Conservation (phyloP, 2,329 filamentous ascomycete species). For the Penicillium sp. region DNA sequence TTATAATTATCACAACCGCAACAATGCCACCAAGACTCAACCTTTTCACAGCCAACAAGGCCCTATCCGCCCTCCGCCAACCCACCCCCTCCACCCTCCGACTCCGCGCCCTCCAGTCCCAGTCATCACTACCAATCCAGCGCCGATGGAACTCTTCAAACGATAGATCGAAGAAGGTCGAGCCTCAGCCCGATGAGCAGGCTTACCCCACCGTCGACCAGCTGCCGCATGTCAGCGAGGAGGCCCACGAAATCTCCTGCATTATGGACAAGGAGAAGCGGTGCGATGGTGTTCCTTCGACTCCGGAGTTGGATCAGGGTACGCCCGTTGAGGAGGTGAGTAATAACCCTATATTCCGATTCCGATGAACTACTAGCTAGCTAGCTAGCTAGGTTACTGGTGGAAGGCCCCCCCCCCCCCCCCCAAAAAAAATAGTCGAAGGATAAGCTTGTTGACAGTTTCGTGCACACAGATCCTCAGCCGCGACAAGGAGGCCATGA, state of each 20-base stretch:
- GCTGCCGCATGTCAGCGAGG: constrained; percentile 61
- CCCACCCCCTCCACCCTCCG: constrained; percentile 25
- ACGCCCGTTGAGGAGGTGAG: constrained; percentile 64
- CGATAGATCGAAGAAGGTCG: constrained; percentile 27
- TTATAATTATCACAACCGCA: constrained; percentile 8
- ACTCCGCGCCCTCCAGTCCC: constrained; percentile 18
- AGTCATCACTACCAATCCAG: constrained; percentile 19
- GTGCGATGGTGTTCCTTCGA: constrained; percentile 42
- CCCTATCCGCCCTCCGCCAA: constrained; percentile 33
- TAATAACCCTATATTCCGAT: background rate
- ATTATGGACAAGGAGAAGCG: constrained; percentile 49
- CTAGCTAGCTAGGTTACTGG: too few species aligned
- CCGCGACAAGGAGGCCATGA: constrained; percentile 58
- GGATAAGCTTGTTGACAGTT: background rate
- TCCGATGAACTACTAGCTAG: too few species aligned
- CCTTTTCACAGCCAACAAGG: constrained; percentile 41
- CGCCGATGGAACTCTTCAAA: constrained; percentile 38
- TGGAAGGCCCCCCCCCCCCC: too few species aligned
- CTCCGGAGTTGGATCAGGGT: constrained; percentile 61
- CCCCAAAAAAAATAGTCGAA: too few species aligned
- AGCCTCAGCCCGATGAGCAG: constrained; percentile 25
- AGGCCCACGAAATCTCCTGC: constrained; percentile 58
- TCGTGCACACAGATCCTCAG: constrained; percentile 55
- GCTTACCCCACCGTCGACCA: constrained; percentile 51
- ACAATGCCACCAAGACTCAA: constrained; percentile 56